Evolutionary conservation across 495 filamentous ascomycete genomes (phyloP).

Genomic region (Hypomontagnella submonticulosa): DNA sequence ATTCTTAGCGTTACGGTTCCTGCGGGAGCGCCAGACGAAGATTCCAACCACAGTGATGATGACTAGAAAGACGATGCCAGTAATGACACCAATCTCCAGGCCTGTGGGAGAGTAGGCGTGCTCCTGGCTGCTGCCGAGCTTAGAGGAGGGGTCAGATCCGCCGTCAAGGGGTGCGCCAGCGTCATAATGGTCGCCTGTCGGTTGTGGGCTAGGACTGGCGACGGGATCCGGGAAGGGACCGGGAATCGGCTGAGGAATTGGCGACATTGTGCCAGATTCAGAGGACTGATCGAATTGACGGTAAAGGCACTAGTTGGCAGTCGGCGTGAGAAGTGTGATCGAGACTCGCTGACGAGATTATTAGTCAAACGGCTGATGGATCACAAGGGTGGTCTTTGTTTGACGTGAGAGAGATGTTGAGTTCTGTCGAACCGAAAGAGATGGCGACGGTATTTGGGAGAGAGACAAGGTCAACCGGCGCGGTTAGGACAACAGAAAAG

Average conservation of each 20-base stretch:
- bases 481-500: constrained; percentile 5
- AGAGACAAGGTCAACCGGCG: constrained; percentile 1
- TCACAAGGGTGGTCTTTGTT: constrained; percentile 30
- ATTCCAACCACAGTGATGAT: constrained; percentile 37
- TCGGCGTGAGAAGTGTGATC: constrained; percentile 21
- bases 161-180: constrained; percentile 45
- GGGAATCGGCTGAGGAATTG: constrained; percentile 15
- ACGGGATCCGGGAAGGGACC: constrained; percentile 4
- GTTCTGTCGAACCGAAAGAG: constrained; percentile 7
- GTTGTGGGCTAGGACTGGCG: too few relatives aligned
- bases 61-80: constrained; percentile 32
- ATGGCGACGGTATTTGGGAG: constrained; percentile 13
- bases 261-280: constrained; percentile 34
- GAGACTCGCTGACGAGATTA: constrained; percentile 33
- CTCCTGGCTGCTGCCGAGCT: constrained; percentile 25
- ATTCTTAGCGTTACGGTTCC: constrained; percentile 28
- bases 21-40: constrained; percentile 47
- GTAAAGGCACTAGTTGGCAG: neutral
- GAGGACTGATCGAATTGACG: neutral
- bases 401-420: constrained; percentile 18
- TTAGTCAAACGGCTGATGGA: constrained; percentile 31
- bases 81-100: constrained; percentile 47
- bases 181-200: constrained; percentile 36
- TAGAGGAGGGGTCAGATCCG: constrained; percentile 32
- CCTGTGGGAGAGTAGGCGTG: constrained; percentile 35